phyloP scores from a whole-genome alignment of 305 asterid genomes.

The Rubia balearica region DNA sequence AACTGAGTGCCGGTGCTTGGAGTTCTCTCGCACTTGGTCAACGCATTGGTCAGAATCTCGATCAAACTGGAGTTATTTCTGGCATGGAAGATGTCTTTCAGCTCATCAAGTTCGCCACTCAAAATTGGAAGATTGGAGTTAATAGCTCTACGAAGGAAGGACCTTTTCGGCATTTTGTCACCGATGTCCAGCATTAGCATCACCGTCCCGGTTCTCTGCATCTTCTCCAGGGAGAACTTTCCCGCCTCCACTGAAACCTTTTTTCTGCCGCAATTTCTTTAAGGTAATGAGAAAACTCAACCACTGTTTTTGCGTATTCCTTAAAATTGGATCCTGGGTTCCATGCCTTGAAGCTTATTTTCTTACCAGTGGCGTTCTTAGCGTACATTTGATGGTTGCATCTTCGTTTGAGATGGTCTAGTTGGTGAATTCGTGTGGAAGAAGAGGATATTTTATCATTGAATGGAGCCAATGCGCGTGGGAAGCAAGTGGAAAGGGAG shows the following conservation, averaged over 20 bases:
- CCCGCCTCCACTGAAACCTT: not conserved
- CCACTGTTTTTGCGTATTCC: constrained; percentile 39
- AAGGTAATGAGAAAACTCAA: constrained; percentile 37
- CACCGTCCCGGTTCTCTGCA: not conserved
- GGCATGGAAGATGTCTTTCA: no score
- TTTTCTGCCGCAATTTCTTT: constrained; percentile 16
- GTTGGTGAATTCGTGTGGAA: no score
- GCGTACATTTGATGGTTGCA: constrained; percentile 53
- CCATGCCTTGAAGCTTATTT: constrained; percentile 42
- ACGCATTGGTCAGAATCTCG: no score
- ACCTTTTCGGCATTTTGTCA: not conserved
- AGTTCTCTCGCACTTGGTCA: no score
- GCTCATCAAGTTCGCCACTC: not conserved
- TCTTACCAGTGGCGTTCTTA: constrained; percentile 23
- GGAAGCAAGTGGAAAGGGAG: no score
- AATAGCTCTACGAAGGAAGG: not conserved
- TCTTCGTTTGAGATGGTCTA: constrained; percentile 44
- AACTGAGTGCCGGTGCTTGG: no score
- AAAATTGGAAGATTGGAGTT: not conserved
- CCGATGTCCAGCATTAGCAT: not conserved
- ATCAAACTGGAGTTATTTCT: no score
- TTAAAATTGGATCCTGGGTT: constrained; percentile 55
- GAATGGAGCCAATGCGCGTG: no score
- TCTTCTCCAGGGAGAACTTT: not conserved
- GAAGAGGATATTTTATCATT: no score